Percentiles rank a stretch among this genome's conserved stretches.
Evolutionary conservation across 176 grass and related monocot genomes (phyloP).

Genomic region (Bonia amplexicaulis): DNA sequence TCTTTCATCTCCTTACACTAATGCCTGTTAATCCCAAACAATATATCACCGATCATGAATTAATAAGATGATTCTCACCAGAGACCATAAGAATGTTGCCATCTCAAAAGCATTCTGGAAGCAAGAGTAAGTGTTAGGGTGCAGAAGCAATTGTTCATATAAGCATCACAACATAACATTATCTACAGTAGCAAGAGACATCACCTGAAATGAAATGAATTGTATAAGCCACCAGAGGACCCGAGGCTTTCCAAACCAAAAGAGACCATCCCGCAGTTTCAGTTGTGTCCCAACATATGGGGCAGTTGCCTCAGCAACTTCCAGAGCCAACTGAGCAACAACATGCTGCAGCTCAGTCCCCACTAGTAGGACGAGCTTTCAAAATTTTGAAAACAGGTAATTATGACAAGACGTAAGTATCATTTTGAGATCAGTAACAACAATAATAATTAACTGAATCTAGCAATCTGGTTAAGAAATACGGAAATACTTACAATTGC

Average conservation of each 20-base stretch:
- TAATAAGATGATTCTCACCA: conserved; percentile 52
- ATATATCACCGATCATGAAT: background rate
- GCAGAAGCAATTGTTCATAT: background rate
- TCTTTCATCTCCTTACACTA: background rate
- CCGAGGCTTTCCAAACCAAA: conserved; percentile 93
- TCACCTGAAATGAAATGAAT: conserved; percentile 98
- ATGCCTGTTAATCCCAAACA: background rate
- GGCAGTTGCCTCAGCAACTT: conserved; percentile 66
- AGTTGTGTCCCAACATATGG: conserved; percentile 72
- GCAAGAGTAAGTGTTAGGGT: conserved; percentile 28
- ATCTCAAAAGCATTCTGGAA: conserved; percentile 98
- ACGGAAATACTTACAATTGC: conserved; percentile 59
- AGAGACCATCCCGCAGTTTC: conserved; percentile 91
- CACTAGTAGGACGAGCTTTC: conserved; percentile 76
- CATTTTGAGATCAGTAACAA: conserved; percentile 3
- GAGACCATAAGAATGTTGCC: conserved; percentile 94
- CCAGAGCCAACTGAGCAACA: conserved; percentile 72
- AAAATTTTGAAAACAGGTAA: background rate
- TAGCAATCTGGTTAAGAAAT: background rate
- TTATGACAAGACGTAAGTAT: conserved; percentile 4
- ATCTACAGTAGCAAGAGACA: background rate
- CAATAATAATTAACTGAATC: background rate
- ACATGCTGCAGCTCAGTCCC: conserved; percentile 89
- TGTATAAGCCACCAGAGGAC: conserved; percentile 94
- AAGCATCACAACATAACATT: conserved; percentile 21